A percentile compares a stretch with the other conserved stretches of the same genome.
Evolutionary conservation across 225 moss, liverwort and hornwort genomes (phyloP).

Genomic region (Physcomitrium patens): DNA sequence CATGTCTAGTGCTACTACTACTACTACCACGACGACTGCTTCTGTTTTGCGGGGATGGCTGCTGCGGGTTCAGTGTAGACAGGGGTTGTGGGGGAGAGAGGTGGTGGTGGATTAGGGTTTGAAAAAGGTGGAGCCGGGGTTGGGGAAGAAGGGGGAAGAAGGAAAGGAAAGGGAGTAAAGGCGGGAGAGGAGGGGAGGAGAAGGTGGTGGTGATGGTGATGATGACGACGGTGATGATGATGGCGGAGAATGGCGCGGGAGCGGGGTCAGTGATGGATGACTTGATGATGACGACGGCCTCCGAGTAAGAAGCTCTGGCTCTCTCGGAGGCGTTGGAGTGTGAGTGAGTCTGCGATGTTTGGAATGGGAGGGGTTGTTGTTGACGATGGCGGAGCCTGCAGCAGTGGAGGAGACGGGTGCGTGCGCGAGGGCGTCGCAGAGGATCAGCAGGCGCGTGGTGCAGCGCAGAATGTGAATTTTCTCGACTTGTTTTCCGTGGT

Average conservation of each 20-base stretch:
- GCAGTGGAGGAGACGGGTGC: conserved; percentile 1
- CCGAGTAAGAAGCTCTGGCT: no score
- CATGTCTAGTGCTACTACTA: no score
- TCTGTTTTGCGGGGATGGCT: no score
- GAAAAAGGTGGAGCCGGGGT: no score
- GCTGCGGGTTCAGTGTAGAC: no score
- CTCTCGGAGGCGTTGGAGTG: conserved; percentile 9
- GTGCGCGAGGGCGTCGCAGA: conserved; percentile 7
- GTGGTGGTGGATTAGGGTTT: no score
- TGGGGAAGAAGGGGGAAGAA: neutral
- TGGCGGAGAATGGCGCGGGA: conserved; percentile 29
- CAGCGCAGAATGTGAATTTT: conserved; percentile 31
- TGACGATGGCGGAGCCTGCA: conserved; percentile 1
- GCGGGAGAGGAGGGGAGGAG: neutral
- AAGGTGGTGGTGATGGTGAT: neutral
- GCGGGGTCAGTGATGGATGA: conserved; percentile 26
- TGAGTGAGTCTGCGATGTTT: neutral
- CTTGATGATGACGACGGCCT: no score
- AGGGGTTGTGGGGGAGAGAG: no score
- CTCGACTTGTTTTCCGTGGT: neutral
- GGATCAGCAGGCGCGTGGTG: conserved; percentile 3
- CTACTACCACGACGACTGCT: no score
- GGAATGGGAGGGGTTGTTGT: conserved; percentile 4
- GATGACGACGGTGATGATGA: neutral
- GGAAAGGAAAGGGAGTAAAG: no score